These are phyloP conservation scores for Tolypocladium nubicola DNA, from an alignment of 2,329 filamentous ascomycete genomes.

Conservation along the genomic window DNA sequence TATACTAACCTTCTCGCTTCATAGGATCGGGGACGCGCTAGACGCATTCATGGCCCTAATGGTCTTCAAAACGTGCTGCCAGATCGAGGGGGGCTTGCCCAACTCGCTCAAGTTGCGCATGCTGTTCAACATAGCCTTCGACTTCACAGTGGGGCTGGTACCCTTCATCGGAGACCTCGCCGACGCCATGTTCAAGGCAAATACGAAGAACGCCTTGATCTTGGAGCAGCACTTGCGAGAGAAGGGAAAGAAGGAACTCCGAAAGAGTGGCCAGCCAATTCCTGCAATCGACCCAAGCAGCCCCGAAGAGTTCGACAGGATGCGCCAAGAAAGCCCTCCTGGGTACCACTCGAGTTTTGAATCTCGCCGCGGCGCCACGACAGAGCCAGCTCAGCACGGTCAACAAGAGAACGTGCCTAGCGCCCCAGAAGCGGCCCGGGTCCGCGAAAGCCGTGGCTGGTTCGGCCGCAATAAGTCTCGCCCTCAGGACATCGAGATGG, in stretches of 20 bases:
- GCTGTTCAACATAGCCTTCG: slow-evolving; percentile 67
- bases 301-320: slow-evolving; percentile 38
- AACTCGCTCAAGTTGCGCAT: slow-evolving; percentile 52
- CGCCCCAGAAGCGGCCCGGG: slow-evolving; percentile 17
- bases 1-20: background rate
- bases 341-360: slow-evolving; percentile 16
- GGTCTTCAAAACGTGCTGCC: slow-evolving; percentile 61
- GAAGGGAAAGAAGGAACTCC: slow-evolving; percentile 50
- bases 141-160: slow-evolving; percentile 64
- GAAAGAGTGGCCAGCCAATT: slow-evolving; percentile 32
- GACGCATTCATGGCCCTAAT: slow-evolving; percentile 67
- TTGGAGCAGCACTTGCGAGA: slow-evolving; percentile 58
- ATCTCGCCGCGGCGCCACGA: slow-evolving; percentile 12
- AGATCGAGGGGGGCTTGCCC: slow-evolving; percentile 69
- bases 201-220: slow-evolving; percentile 64
- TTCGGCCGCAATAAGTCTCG: slow-evolving; percentile 18
- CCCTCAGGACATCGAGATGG: slow-evolving; percentile 20
- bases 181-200: slow-evolving; percentile 64
- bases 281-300: slow-evolving; percentile 42
- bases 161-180: slow-evolving; percentile 67
- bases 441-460: slow-evolving; percentile 14
- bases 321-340: slow-evolving; percentile 15
- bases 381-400: slow-evolving; percentile 9
- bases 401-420: slow-evolving; percentile 9
- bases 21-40: slow-evolving; percentile 61